Evolutionary conservation across 2,329 filamentous ascomycete species (phyloP), one percentile per base, ranked within the genome.

Genomic region (Aspergillus nomiae): DNA sequence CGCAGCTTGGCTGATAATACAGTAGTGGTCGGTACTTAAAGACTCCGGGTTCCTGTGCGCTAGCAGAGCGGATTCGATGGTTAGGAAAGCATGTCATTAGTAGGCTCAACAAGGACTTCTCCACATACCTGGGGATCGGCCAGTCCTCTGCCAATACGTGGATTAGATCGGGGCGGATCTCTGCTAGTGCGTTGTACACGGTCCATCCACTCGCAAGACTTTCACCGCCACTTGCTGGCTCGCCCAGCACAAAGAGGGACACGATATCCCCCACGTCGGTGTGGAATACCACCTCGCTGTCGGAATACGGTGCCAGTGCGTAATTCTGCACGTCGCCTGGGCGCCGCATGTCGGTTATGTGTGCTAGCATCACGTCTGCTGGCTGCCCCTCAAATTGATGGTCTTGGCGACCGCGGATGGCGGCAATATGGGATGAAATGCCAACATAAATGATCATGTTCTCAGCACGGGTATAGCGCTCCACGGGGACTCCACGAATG

Each of bases 251-350:
- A 14, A 81, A 78, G 12, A 86, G 71, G 12, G 81, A 78, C 7
- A 86, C 77, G 5, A 86, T 77, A 66, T 86, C 82, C 2, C 82
- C 82, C 0, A 74, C 70, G 69, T 86, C 83, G 0, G 83, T 86
- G 69, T 85, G 84, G 61, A 85, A 85, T 74, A 86, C 34, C n/a
- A 69, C 50, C 19, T 64, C 59, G 7, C 64, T 53, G 21, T 54
- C 67, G 73, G 8, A 30, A 63, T 68, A 57, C 83, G 76, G 32
- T 3, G 56, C 46, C 8, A 77, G 72, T 51, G 71, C 34, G 34
- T 36, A 36, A 36, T 36, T 36, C 7, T 36, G 34, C 14, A 16
- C 34, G 2, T 2, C 34, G 2, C 14, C 14, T 2, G 14, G 14
- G 5, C 34, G 34, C 16, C 34, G 34, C 34, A 36, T 16, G 34